A percentile compares a stretch with the other conserved stretches of the same genome.
These are phyloP conservation scores for Stropharia rugosoannulata DNA, from an alignment of 768 basidiomycete species.

Conservation along the genomic window DNA sequence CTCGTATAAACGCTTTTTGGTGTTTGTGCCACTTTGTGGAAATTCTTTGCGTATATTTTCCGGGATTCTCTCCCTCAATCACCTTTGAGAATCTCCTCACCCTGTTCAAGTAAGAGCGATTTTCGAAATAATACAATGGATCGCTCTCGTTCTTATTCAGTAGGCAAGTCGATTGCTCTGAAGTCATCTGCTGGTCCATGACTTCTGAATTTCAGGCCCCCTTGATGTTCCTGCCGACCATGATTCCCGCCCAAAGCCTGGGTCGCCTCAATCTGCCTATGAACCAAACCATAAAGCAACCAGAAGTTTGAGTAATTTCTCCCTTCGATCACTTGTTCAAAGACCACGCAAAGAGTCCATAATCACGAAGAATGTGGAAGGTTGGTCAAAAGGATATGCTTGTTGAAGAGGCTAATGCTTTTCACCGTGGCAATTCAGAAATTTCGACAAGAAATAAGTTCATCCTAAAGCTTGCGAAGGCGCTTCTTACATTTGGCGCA, in stretches of 20 bases:
- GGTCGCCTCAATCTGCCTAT: constrained; percentile 9
- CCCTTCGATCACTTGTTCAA: constrained; percentile 21
- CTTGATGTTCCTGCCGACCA: neutral
- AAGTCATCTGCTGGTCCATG: no score
- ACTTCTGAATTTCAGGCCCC: neutral
- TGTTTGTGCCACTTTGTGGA: no score
- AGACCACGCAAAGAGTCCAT: constrained; percentile 30
- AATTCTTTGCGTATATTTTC: no score
- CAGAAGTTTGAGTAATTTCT: constrained; percentile 17
- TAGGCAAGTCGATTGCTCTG: no score
- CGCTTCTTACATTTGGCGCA: constrained; percentile 90
- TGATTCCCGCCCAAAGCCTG: constrained; percentile 9
- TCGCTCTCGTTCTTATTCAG: no score
- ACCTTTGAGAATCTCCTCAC: no score
- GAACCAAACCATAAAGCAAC: constrained; percentile 2
- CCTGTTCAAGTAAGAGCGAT: no score
- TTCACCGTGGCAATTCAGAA: constrained; percentile 26
- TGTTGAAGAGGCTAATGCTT: no score
- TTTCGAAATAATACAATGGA: no score
- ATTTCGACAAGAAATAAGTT: constrained; percentile 61
- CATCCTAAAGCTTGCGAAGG: constrained; percentile 82
- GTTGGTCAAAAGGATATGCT: constrained; percentile 21
- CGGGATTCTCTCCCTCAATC: no score
- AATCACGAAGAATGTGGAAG: constrained; percentile 47
- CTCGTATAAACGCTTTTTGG: no score